phyloP scores from a whole-genome alignment of 805 yeast genomes.

The Wickerhamomyces bisporus region DNA sequence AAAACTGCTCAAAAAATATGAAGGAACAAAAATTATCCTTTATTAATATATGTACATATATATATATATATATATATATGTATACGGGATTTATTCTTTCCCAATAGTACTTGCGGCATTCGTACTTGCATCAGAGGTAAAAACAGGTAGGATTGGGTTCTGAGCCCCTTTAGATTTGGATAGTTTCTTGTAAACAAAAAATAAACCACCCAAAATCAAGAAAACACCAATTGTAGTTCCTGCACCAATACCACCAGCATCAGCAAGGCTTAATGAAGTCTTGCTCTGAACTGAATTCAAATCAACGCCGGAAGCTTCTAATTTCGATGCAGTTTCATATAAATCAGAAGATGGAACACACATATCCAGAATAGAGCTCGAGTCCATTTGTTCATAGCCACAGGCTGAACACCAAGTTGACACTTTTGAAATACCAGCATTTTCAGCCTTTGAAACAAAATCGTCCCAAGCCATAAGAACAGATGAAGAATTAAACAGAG shows the following conservation, averaged over 20 bases:
- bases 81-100: no score
- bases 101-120: no score
- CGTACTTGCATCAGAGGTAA: no score
- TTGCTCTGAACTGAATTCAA: conserved; percentile 15
- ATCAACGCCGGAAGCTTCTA: conserved; percentile 27
- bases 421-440: conserved; percentile 24
- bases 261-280: conserved; percentile 29
- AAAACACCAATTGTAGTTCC: conserved; percentile 40
- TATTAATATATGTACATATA: conserved; percentile 9
- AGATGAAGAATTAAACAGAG: conserved; percentile 32
- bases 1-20: conserved; percentile 17
- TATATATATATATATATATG: no score
- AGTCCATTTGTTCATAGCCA: conserved; percentile 19
- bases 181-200: conserved; percentile 15
- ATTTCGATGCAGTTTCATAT: conserved; percentile 27
- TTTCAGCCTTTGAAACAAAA: conserved; percentile 26
- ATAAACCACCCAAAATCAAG: conserved; percentile 28
- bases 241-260: conserved; percentile 49
- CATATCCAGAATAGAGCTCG: conserved; percentile 21
- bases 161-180: not conserved
- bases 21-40: conserved; percentile 22
- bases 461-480: conserved; percentile 31
- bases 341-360: conserved; percentile 30
- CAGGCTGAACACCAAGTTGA: conserved; percentile 38
- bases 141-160: conserved; percentile 1